Evolutionary conservation across 768 basidiomycete genomes (phyloP), one percentile per base, ranked within the genome.

Genomic region (Gloeophyllum trabeum): DNA sequence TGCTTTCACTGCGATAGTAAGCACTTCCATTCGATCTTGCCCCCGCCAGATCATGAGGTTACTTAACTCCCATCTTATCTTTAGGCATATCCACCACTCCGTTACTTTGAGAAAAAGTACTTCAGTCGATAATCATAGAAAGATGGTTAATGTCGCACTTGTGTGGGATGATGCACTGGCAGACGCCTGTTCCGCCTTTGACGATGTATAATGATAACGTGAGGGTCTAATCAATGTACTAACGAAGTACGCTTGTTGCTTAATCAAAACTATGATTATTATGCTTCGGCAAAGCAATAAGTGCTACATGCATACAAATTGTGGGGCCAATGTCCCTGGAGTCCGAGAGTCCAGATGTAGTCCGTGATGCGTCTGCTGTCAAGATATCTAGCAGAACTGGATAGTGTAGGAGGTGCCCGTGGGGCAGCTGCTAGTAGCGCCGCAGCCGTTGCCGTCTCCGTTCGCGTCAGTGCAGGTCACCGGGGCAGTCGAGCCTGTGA

Each of bases 1-100:
- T 19, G 48, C 45, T 2, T 54, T 57, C 43, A 54, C 51, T 5
- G 56, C 43, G 5, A 36, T 52, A 18, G 37, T 28, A 5, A 40
- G 28, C 28, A 10, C 16, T 16, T 16, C 16, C 28, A 16, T 32
- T 16, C 28, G 10, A 10, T 32, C 28, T 32, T 32, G 16, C 28
- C 28, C 16, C 28, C 10, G 10, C 28, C 28, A 10, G 28, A 10
- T 10, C 28, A 10, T 32, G 10, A 32, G n/a, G n/a, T n/a, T n/a
- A n/a, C n/a, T n/a, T n/a, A n/a, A n/a, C n/a, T n/a, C n/a, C 16
- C 28, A 16, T 32, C 28, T 10, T 32, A 10, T 16, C 36, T 21
- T 37, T 7, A 10, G 36, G 10, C 36, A 7, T 37, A 10, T 19
- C 36, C 20, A 21, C 36, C 36, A 6, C 20, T 37, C 10, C 36